phyloP scores from a whole-genome alignment of 768 basidiomycete genomes.

The Boletus rufocinnamomeus region DNA sequence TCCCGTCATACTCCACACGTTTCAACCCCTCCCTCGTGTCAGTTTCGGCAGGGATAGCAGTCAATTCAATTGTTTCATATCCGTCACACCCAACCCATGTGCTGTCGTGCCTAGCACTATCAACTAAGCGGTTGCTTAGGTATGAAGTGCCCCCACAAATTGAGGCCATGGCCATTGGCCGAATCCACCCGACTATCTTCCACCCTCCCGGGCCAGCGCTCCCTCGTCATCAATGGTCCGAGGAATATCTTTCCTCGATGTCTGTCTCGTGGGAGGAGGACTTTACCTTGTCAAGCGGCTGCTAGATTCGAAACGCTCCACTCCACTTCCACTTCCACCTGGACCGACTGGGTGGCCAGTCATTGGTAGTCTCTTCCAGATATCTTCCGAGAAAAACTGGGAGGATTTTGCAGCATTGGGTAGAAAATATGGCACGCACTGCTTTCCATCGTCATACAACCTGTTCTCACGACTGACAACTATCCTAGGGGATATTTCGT shows the following conservation, averaged over 20 bases:
- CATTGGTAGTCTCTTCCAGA: slow-evolving; percentile 55
- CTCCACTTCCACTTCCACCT: slow-evolving; percentile 17
- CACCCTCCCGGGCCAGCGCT: background rate
- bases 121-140: background rate
- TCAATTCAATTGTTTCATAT: too few species aligned
- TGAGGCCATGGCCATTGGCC: background rate
- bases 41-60: too few species aligned
- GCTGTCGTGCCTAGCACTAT: background rate
- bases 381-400: slow-evolving; percentile 54
- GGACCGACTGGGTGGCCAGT: slow-evolving; percentile 38
- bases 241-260: background rate
- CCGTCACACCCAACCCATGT: too few species aligned
- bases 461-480: slow-evolving; percentile 20
- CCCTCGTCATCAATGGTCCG: slow-evolving; percentile 1
- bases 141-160: background rate
- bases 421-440: slow-evolving; percentile 48
- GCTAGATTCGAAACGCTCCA: background rate
- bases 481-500: too few species aligned
- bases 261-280: slow-evolving; percentile 22
- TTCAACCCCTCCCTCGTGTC: too few species aligned
- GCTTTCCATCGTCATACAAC: background rate
- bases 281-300: slow-evolving; percentile 9
- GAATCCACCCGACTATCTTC: background rate
- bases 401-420: slow-evolving; percentile 54
- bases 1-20: too few species aligned